Percentiles rank a stretch among this genome's conserved stretches.
phyloP scores from a whole-genome alignment of 148 eudicot species.

The Fagopyrum esculentum region DNA sequence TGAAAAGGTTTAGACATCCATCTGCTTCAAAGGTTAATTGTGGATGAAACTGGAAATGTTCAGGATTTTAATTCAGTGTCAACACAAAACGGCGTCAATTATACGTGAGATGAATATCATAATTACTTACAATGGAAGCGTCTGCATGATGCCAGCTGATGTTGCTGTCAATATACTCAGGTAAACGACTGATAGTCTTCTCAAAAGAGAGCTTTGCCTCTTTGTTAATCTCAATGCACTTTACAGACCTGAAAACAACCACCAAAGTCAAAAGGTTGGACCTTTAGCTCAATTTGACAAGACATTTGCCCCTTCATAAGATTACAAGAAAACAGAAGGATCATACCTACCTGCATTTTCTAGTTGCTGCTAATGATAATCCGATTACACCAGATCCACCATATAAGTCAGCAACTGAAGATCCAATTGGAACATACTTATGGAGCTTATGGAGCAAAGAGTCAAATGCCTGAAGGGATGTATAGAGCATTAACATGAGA shows the following conservation, averaged over 20 bases:
- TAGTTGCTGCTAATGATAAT: slow-evolving; percentile 76
- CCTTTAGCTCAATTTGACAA: neutral
- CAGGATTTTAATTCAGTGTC: neutral
- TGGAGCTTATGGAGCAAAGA: slow-evolving; percentile 78
- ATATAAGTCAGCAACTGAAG: slow-evolving; percentile 88
- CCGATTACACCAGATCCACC: slow-evolving; percentile 99
- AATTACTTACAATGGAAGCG: slow-evolving; percentile 53
- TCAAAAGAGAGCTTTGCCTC: slow-evolving; percentile 86
- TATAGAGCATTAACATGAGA: slow-evolving; percentile 1
- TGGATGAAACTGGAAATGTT: neutral
- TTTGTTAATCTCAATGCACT: slow-evolving; percentile 89
- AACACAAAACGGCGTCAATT: neutral
- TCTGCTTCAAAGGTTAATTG: neutral
- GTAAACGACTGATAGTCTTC: slow-evolving; percentile 75
- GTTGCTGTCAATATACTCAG: slow-evolving; percentile 48
- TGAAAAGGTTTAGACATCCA: neutral
- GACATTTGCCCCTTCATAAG: slow-evolving; percentile 1
- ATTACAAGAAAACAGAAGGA: slow-evolving; percentile 1
- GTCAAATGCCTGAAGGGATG: slow-evolving; percentile 73
- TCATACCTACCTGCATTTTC: slow-evolving; percentile 65
- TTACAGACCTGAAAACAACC: slow-evolving; percentile 48
- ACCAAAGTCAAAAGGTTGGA: neutral
- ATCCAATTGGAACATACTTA: slow-evolving; percentile 72
- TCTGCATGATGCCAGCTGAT: slow-evolving; percentile 97
- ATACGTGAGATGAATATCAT: neutral